These are phyloP conservation scores for Ehretia macrophylla DNA, from an alignment of 257 asterid species.

Conservation along the genomic window DNA sequence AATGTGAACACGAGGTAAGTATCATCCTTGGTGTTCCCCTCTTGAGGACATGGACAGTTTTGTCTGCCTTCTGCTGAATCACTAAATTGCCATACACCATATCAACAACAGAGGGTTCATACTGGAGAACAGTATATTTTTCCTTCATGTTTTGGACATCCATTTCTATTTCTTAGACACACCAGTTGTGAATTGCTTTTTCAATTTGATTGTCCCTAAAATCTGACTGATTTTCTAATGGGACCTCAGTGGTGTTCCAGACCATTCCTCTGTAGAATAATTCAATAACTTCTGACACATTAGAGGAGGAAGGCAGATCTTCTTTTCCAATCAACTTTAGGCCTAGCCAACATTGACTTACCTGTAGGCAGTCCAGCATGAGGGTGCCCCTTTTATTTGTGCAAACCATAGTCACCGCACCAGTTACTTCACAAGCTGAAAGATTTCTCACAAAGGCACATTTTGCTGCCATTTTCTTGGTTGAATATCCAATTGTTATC, in stretches of 20 bases:
- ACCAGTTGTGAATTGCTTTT: conserved; percentile 54
- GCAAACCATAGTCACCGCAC: conserved; percentile 64
- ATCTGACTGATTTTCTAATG: conserved; percentile 22
- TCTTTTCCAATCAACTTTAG: conserved; percentile 13
- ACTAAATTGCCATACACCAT: conserved; percentile 36
- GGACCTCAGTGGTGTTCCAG: conserved; percentile 35
- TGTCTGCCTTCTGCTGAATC: conserved; percentile 18
- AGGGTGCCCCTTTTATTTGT: conserved; percentile 57
- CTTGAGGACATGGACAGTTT: conserved; percentile 34
- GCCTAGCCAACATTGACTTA: conserved; percentile 38
- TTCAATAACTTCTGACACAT: conserved; percentile 24
- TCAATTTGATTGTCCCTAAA: conserved; percentile 43
- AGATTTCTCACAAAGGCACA: conserved; percentile 66
- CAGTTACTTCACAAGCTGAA: conserved; percentile 62
- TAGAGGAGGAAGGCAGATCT: conserved; percentile 7
- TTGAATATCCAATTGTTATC: conserved; percentile 50
- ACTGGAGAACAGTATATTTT: conserved; percentile 26
- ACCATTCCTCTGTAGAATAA: conserved; percentile 40
- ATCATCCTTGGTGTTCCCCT: conserved; percentile 64
- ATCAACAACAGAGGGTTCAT: conserved; percentile 39
- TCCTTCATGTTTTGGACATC: conserved; percentile 30
- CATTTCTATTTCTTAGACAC: conserved; percentile 30
- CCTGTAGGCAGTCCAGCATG: conserved; percentile 43
- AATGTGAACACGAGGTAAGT: conserved; percentile 43
- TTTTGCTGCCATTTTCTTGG: conserved; percentile 51